A percentile compares a stretch with the other conserved stretches of the same genome.
Evolutionary conservation across 768 basidiomycete species (phyloP).

Genomic region (Suillus alpinus): DNA sequence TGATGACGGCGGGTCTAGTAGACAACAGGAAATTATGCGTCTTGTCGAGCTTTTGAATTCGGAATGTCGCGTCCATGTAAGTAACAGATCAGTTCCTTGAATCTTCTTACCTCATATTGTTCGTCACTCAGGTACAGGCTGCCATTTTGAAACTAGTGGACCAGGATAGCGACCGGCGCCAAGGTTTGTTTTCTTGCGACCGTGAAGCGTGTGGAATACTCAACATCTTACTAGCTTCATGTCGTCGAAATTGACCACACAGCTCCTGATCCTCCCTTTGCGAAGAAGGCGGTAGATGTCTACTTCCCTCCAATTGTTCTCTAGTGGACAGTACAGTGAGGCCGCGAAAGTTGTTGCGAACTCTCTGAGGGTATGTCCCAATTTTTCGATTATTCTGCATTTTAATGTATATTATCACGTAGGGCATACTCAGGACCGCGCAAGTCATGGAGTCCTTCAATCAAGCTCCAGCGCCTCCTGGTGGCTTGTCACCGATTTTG

Average conservation of each 20-base stretch:
- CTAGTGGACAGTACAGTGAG: slow-evolving; percentile 83
- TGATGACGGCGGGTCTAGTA: too few species aligned
- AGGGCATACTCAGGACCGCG: slow-evolving; percentile 93
- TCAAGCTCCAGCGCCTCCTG: slow-evolving; percentile 84
- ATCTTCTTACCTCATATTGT: neutral
- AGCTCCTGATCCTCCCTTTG: slow-evolving; percentile 87
- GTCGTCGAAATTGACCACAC: slow-evolving; percentile 98
- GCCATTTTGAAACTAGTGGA: neutral
- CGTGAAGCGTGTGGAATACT: slow-evolving; percentile 6
- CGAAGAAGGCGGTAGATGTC: slow-evolving; percentile 97
- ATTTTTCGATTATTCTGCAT: neutral
- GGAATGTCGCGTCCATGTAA: slow-evolving; percentile 26
- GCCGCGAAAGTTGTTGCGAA: slow-evolving; percentile 98
- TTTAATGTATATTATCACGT: slow-evolving; percentile 10
- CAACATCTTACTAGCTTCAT: slow-evolving; percentile 65
- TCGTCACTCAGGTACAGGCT: neutral
- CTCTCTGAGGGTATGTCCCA: slow-evolving; percentile 72
- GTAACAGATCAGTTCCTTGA: neutral
- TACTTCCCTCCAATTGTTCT: slow-evolving; percentile 97
- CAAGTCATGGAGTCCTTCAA: slow-evolving; percentile 99
- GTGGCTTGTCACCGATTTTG: slow-evolving; percentile 90
- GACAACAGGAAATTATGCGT: neutral
- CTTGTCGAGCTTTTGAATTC: neutral
- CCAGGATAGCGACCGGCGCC: slow-evolving; percentile 88
- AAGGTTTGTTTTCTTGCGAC: slow-evolving; percentile 58